Evolutionary conservation across 495 filamentous ascomycete species (phyloP).

Genomic region (Hypoxylon fuscum): DNA sequence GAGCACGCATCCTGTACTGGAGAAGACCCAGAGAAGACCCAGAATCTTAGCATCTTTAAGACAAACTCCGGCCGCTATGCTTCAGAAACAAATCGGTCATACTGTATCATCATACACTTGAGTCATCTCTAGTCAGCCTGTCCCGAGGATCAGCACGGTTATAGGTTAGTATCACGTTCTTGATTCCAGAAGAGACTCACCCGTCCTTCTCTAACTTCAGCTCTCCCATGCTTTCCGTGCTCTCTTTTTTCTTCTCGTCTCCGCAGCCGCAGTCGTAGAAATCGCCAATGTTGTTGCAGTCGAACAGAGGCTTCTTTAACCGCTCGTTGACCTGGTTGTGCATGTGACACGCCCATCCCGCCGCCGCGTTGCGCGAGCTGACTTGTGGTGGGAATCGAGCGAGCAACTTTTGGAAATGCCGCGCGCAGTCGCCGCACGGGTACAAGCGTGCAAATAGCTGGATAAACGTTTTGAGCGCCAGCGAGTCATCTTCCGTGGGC

Average conservation of each 20-base stretch:
- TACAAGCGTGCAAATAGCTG: constrained; percentile 92
- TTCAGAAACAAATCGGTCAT: background rate
- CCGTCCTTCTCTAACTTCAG: constrained; percentile 52
- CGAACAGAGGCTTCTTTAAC: constrained; percentile 81
- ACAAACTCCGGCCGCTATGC: constrained; percentile 34
- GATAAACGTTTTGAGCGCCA: constrained; percentile 84
- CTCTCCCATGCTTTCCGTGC: constrained; percentile 37
- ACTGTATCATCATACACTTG: constrained; percentile 5
- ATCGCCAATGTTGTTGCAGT: constrained; percentile 88
- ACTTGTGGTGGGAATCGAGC: constrained; percentile 91
- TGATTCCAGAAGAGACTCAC: constrained; percentile 24
- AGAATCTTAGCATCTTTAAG: no score
- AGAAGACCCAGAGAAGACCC: no score
- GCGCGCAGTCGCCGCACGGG: constrained; percentile 93
- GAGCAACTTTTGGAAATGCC: constrained; percentile 86
- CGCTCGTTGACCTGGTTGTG: constrained; percentile 95
- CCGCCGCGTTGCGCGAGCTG: constrained; percentile 80
- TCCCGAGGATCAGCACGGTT: constrained; percentile 12
- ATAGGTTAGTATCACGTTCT: background rate
- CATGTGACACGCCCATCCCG: constrained; percentile 92
- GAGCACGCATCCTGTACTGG: no score
- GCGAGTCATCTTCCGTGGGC: constrained; percentile 82
- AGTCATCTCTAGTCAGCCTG: constrained; percentile 34
- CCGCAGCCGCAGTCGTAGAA: constrained; percentile 97
- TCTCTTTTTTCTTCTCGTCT: constrained; percentile 66